Percentiles rank a stretch among this genome's conserved stretches.
phyloP scores from a whole-genome alignment of 805 yeast species.

The Wickerhamiella nectarea region DNA sequence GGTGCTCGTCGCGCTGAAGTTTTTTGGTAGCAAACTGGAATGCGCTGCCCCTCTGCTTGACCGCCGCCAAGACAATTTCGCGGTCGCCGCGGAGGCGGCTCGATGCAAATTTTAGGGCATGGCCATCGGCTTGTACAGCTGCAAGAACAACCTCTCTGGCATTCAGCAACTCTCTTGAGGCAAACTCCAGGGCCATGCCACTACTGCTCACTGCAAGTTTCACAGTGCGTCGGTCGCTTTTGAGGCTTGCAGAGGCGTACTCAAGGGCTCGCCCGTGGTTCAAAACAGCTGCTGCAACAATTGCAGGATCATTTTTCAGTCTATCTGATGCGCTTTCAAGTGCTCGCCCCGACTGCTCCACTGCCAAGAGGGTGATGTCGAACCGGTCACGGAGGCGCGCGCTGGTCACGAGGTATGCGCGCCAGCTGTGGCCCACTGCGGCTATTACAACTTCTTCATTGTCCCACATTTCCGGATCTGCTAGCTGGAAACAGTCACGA shows the following conservation, averaged over 20 bases:
- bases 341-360: neutral
- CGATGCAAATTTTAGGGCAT: neutral
- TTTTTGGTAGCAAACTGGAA: neutral
- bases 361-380: neutral
- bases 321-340: neutral
- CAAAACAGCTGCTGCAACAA: neutral
- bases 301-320: neutral
- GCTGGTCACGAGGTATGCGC: neutral
- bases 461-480: neutral
- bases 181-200: conserved; percentile 2
- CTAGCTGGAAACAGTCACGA: neutral
- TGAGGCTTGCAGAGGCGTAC: neutral
- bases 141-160: neutral
- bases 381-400: neutral
- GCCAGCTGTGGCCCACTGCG: conserved; percentile 1
- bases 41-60: neutral
- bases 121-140: neutral
- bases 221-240: neutral
- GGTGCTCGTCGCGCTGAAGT: neutral
- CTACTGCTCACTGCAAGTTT: neutral
- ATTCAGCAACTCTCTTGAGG: neutral
- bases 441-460: neutral
- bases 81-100: neutral
- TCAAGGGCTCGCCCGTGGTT: neutral
- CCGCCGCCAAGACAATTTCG: neutral